Conservation (phyloP, 768 basidiomycete species). For the Mycena kentingensis region DNA sequence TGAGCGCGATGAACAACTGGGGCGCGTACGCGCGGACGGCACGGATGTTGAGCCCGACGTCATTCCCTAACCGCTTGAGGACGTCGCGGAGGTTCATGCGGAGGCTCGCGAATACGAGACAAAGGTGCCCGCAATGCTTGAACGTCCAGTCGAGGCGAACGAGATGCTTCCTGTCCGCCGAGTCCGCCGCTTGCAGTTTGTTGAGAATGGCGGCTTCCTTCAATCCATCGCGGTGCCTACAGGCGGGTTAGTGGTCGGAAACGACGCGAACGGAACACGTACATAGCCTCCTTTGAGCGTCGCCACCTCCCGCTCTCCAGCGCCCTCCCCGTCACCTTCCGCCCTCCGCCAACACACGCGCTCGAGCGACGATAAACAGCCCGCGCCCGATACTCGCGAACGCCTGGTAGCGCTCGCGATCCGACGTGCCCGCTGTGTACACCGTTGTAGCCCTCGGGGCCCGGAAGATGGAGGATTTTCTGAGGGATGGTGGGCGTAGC, state of each 20-base stretch:
- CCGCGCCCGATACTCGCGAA: constrained; percentile 94
- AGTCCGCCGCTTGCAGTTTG: constrained; percentile 85
- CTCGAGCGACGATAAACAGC: constrained; percentile 93
- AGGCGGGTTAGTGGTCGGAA: constrained; percentile 10
- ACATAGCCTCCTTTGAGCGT: constrained; percentile 98
- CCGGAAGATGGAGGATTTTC: constrained; percentile 62
- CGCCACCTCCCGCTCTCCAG: constrained; percentile 73
- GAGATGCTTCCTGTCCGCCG: constrained; percentile 95
- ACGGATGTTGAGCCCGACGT: constrained; percentile 92
- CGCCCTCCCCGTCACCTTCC: no score
- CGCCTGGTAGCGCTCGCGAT: constrained; percentile 91
- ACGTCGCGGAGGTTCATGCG: constrained; percentile 99
- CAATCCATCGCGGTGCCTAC: constrained; percentile 90
- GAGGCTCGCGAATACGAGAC: constrained; percentile 81
- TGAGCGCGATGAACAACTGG: constrained; percentile 88
- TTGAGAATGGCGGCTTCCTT: constrained; percentile 91
- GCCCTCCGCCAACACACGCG: constrained; percentile 72
- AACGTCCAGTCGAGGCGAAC: constrained; percentile 93
- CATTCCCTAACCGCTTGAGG: constrained; percentile 97
- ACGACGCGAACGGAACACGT: constrained; percentile 33
- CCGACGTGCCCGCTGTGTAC: constrained; percentile 56
- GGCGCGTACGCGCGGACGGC: constrained; percentile 99
- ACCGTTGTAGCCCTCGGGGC: constrained; percentile 90
- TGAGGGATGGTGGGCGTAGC: background rate
- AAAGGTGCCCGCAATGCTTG: constrained; percentile 95